Evolutionary conservation across 2,329 filamentous ascomycete genomes (phyloP), one percentile per base, ranked within the genome.

Genomic region (Xylaria sp.): DNA sequence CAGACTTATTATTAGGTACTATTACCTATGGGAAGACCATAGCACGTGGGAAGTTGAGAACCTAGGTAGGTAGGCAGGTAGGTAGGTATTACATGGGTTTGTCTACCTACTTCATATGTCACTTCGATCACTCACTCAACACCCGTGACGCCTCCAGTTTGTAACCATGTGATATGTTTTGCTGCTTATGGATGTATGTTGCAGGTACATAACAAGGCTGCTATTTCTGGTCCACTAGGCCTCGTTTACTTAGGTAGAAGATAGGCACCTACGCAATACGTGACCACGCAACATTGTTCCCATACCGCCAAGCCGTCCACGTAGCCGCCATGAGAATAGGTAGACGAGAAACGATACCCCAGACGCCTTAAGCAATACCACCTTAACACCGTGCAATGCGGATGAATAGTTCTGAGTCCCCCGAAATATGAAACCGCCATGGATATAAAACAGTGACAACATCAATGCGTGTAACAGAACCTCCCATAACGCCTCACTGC

Each of bases 381-480:
- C 59, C 59, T 58, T 54, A 63, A 63, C 61, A 63, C 61, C 61
- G 39, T 58, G 54, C 59, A 16, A 59, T 61, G 49, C 54, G 10
- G 54, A 48, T 53, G 62, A 55, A 58, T 53, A 57, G 16, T 39
- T 55, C 50, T 56, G 44, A 42, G 49, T 37, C 19, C 49, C 48
- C 11, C 16, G 3, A 19, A 49, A 54, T 60, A 49, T 48, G 56
- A 58, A 48, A 16, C 44, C 58, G 50, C 50, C 50, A 57, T 10
- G 11, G 52, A 6, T 11, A 47, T 18, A 13, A 9, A 53, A 18
- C 37, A 54, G 56, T 37, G 47, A n/a, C 37, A 23, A 13, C 13
- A 8, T n/a, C 44, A 2, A 51, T 37, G 44, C 7, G 42, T 42
- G 11, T 30, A 23, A 44, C 48, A 51, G 42, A 13, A 52, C 42